Base-by-base conservation (phyloP, 2,329 filamentous ascomycete genomes). In the Colletotrichum lentis region DNA sequence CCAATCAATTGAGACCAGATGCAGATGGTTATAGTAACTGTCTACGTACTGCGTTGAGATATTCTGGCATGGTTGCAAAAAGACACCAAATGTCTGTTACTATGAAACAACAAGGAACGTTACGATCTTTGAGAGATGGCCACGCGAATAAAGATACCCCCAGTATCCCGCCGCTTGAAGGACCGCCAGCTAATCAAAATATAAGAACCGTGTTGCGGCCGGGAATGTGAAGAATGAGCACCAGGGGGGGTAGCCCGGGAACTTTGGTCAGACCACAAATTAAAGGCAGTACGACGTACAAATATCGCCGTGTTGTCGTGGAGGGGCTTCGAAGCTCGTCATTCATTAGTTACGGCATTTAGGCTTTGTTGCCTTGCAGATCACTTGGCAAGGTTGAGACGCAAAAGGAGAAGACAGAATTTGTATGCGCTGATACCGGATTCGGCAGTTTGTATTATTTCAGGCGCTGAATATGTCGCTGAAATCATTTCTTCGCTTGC, bases 401-500 rank as follows among this genome's bases (percentile, higher is more conserved):
- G 12, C n/a, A 24, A 49, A 37, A 18, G 7, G 7, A 39, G 22
- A 11, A 50, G 14, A 31, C 27, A 7, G 8, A 31, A 31, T 3
- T 5, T 46, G 43, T 47, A 50, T 52, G 14, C 43, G 43, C 50
- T 22, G 39, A 46, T 52, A 53, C 50, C 52, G 56, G 10, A 14
- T 20, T 57, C 52, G 31, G 53, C 31, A 54, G 22, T 58, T 47
- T n/a, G 18, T 52, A 37, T 49, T 46, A 39, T 52, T 62, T 18
- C 24, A 61, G 50, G 22, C 43, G 56, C 43, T 49, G 7, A 37
- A 49, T 46, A n/a, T 6, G 31, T 66, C 50, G 57, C 50, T 56
- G 52, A 67, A 67, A 59, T 54, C 61, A 67, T 60, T 67, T 57
- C 24, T n/a, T n/a, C 61, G 61, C 65, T 67, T 49, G 61, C 61